phyloP scores from a whole-genome alignment of 1,284 basidiomycete genomes.

The Hymenochaete sp. region DNA sequence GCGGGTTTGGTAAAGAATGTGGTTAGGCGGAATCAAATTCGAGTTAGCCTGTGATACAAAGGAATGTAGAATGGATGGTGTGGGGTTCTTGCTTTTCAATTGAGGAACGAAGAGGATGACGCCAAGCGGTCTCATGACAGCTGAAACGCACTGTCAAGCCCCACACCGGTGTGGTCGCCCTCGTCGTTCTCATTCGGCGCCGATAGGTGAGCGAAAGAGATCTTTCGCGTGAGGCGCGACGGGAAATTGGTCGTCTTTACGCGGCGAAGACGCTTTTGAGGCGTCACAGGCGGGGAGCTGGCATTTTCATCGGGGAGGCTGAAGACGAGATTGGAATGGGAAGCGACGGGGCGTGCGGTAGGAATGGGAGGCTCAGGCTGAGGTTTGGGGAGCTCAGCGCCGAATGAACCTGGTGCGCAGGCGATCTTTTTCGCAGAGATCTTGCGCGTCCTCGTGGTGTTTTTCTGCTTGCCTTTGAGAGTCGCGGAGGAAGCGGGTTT shows the following conservation, averaged over 20 bases:
- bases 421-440: conserved; percentile 12
- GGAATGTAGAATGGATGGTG: too few relatives aligned
- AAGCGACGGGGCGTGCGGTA: neutral
- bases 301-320: conserved; percentile 5
- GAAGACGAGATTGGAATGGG: neutral
- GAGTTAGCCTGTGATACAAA: too few relatives aligned
- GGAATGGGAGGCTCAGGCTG: conserved; percentile 13
- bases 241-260: conserved; percentile 20
- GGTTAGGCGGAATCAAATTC: too few relatives aligned
- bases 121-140: too few relatives aligned
- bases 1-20: too few relatives aligned
- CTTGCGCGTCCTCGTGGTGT: conserved; percentile 7
- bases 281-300: conserved; percentile 3
- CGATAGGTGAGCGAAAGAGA: conserved; percentile 18
- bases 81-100: too few relatives aligned
- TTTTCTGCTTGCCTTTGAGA: conserved; percentile 10
- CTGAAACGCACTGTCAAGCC: conserved; percentile 17
- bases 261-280: conserved; percentile 18
- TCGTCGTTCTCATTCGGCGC: conserved; percentile 14
- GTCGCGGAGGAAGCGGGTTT: conserved; percentile 14
- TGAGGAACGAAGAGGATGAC: too few relatives aligned
- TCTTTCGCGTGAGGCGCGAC: conserved; percentile 11
- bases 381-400: conserved; percentile 19
- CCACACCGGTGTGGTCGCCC: conserved; percentile 9
- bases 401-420: conserved; percentile 14